Conservation (phyloP, 148 eudicot species). For the Camellia sinensis region DNA sequence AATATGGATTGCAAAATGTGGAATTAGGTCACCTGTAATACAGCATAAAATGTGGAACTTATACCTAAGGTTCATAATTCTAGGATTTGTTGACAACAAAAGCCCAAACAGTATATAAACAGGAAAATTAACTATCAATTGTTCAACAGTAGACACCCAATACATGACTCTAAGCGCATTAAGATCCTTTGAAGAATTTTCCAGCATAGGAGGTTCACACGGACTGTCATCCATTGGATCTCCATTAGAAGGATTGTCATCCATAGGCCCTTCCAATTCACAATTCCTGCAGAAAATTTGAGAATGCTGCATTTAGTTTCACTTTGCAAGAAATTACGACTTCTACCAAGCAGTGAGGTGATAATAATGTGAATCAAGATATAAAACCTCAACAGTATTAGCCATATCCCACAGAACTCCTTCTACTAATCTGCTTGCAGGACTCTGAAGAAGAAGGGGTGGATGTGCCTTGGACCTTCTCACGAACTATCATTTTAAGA, state of each 20-base stretch:
- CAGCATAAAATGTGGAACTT: not conserved
- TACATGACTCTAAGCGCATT: slow-evolving; percentile 65
- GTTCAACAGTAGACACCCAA: slow-evolving; percentile 54
- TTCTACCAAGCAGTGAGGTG: not conserved
- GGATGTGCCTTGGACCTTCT: slow-evolving; percentile 24
- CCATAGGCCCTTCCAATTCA: slow-evolving; percentile 35
- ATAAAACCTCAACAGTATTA: slow-evolving; percentile 45
- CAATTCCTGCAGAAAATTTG: slow-evolving; percentile 38
- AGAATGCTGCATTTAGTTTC: not conserved
- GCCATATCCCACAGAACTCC: slow-evolving; percentile 30
- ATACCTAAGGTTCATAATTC: not conserved
- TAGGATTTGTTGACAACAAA: not conserved
- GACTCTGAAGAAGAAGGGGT: slow-evolving; percentile 24
- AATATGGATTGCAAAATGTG: slow-evolving; percentile 9
- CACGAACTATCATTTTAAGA: not conserved
- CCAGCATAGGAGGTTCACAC: slow-evolving; percentile 32
- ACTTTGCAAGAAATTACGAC: slow-evolving; percentile 2
- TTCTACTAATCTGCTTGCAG: slow-evolving; percentile 19
- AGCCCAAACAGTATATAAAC: not conserved
- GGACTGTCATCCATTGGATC: slow-evolving; percentile 55
- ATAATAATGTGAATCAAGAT: too few relatives aligned
- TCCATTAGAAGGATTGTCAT: slow-evolving; percentile 27
- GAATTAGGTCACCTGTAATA: slow-evolving; percentile 17
- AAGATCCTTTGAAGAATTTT: slow-evolving; percentile 46
- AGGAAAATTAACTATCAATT: not conserved